Evolutionary conservation across 139 green algal species (phyloP), one percentile per base, ranked within the genome.

Genomic region (Chlamydomonas sp.): DNA sequence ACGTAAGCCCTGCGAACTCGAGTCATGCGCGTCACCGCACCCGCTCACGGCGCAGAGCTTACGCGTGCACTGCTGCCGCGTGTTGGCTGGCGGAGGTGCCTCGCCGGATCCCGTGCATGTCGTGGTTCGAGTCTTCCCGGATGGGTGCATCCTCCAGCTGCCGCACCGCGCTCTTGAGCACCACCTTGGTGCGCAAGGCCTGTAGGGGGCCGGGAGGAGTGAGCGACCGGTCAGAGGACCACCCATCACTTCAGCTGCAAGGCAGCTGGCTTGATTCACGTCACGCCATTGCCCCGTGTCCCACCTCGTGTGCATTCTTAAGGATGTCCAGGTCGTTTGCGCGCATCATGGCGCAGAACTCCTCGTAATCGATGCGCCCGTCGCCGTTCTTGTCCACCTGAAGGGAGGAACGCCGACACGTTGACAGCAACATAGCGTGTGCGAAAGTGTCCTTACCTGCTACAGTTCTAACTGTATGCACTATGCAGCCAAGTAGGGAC

Each of bases 341-440:
- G 7, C 90, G 83, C 90, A 93, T 93, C 90, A 91, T 91, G 59
- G 61, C 20, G 57, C 82, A 89, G 8, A 91, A 91, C 79, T 93
- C 91, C 78, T 80, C 63, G 20, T 90, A 90, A 63, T 91, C 89
- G 49, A 94, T 91, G 10, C 80, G 84, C 5, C 91, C 91, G 77
- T 94, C 91, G 18, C 89, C 85, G 80, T 95, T 94, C 63, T 73
- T 80, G 88, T 95, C 93, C 7, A 91, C 94, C 63, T 90, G 78
- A 8, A 10, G 8, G 68, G 16, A 75, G 68, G 68, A 75, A n/a
- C 16, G 16, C 16, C 16, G 16, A 17, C 17, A 17, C 17, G 68
- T 75, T 75, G 16, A 75, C 17, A 75, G 17, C 17, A n/a, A 75
- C 17, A 17, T 75, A 17, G 31, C 31, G 31, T 49, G 31, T 49